Base-by-base conservation (phyloP, 257 asterid species). In the Capsicum rhomboideum region DNA sequence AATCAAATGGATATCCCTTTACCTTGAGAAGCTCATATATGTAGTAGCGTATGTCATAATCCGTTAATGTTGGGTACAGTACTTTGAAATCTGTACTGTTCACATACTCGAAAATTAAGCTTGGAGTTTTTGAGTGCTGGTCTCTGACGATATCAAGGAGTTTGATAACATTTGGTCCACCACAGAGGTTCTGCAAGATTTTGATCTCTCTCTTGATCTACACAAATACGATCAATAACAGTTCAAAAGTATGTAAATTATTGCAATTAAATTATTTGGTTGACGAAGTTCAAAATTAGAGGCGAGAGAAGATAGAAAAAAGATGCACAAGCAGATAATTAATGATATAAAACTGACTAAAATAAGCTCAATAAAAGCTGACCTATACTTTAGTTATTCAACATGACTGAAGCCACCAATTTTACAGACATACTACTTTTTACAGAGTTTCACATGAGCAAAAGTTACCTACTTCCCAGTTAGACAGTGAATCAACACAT, bases 21-120 rank as follows among this genome's bases (percentile, higher is more conserved):
- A 93, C 97, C 97, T 93, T 92, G 86, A 93, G 97, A 85, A 93
- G 97, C 90, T 93, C 97, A 66, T 90, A 92, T 80, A 93, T 92
- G 90, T 93, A 93, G 90, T 93, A 93, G 31, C 97, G 97, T n/a
- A 92, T 90, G 88, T 93, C 97, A 80, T 92, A 93, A 86, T 93
- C 97, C 6, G 94, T 90, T 90, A 93, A 85, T 44, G 97, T 93
- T 64, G 97, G 97, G 84, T 93, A 93, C 89, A 93, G 69, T 58
- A 92, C 90, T 90, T 93, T 93, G 92, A 93, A 93, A 87, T 93
- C 97, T 86, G 97, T 92, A 85, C 94, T 93, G 83, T 93, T 93
- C 89, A 93, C 97, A 84, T 84, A 90, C 87, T 93, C 97, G 86
- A 93, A 93, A 87, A 93, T 90, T 91, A 93, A 86, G 93, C 97